Percentiles rank a stretch among this genome's conserved stretches.
These are phyloP conservation scores for Stephania japonica DNA, from an alignment of 164 flowering plant species.

Conservation along the genomic window DNA sequence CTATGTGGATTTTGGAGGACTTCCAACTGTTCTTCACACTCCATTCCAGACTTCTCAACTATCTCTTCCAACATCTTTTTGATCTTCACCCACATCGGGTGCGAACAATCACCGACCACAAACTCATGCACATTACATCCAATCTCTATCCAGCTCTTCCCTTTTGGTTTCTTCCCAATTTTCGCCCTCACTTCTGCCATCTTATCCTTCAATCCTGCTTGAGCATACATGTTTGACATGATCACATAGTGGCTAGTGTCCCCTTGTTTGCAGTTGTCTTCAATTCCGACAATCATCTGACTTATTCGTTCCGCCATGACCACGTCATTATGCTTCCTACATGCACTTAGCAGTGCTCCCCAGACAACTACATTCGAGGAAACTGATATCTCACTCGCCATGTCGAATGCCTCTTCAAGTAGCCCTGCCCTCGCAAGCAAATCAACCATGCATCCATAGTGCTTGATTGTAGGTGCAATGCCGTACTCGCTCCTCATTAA, in stretches of 20 bases:
- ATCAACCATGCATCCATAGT: slow-evolving; percentile 17
- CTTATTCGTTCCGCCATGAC: slow-evolving; percentile 12
- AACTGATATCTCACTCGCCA: slow-evolving; percentile 5
- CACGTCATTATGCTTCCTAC: slow-evolving; percentile 14
- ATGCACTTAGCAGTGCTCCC: slow-evolving; percentile 16
- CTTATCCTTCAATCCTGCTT: slow-evolving; percentile 16
- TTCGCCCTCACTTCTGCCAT: slow-evolving; percentile 20
- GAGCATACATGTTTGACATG: slow-evolving; percentile 16
- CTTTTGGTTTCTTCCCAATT: slow-evolving; percentile 23
- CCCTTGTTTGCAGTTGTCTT: slow-evolving; percentile 1
- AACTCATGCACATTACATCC: slow-evolving; percentile 22
- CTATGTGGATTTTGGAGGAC: slow-evolving; percentile 12
- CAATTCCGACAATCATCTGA: background rate
- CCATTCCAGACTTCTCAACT: background rate
- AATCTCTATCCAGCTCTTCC: slow-evolving; percentile 13
- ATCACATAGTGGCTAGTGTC: slow-evolving; percentile 20
- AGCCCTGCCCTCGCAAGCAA: slow-evolving; percentile 14
- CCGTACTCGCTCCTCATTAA: slow-evolving; percentile 13
- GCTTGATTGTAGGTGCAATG: slow-evolving; percentile 15
- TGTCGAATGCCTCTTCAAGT: slow-evolving; percentile 15
- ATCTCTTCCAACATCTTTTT: slow-evolving; percentile 21
- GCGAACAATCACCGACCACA: slow-evolving; percentile 15
- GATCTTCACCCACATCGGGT: slow-evolving; percentile 18
- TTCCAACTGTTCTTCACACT: background rate
- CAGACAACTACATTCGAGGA: slow-evolving; percentile 12